Evolutionary conservation across 2,329 filamentous ascomycete genomes (phyloP).

Genomic region (Cercospora sp.): DNA sequence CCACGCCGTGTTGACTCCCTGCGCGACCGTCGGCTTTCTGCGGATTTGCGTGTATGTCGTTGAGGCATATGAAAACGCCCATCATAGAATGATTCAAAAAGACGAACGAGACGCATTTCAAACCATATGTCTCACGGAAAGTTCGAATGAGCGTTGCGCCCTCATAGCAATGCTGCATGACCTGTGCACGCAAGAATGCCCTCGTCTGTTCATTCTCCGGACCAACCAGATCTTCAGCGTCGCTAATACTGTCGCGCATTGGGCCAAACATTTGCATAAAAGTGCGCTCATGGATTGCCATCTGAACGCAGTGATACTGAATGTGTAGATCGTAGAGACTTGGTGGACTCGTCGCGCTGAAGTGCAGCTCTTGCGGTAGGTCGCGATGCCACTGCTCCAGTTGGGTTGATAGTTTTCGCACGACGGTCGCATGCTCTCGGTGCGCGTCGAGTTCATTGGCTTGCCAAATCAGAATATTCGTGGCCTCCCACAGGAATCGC

Average conservation of each 20-base stretch:
- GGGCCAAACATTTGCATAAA: constrained; percentile 9
- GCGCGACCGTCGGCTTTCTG: background rate
- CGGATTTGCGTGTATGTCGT: constrained; percentile 8
- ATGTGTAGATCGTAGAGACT: constrained; percentile 13
- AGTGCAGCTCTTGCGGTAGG: constrained; percentile 1
- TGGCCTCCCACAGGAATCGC: constrained; percentile 9
- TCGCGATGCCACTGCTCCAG: background rate
- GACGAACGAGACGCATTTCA: constrained; percentile 12
- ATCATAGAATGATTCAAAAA: constrained; percentile 15
- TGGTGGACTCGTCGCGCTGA: background rate
- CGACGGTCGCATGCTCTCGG: background rate
- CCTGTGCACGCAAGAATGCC: background rate
- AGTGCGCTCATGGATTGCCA: constrained; percentile 14
- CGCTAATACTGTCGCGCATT: background rate
- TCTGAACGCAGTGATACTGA: constrained; percentile 13
- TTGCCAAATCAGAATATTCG: constrained; percentile 11
- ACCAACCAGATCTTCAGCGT: background rate
- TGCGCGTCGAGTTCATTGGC: constrained; percentile 4
- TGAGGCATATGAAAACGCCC: constrained; percentile 12
- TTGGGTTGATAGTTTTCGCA: background rate
- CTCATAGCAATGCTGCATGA: constrained; percentile 5
- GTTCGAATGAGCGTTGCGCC: constrained; percentile 10
- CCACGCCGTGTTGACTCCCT: background rate
- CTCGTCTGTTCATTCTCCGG: background rate
- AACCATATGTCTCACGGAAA: constrained; percentile 11